These are phyloP conservation scores for Trichocomaceae sp. DNA, from an alignment of 2,329 filamentous ascomycete genomes.

Conservation along the genomic window DNA sequence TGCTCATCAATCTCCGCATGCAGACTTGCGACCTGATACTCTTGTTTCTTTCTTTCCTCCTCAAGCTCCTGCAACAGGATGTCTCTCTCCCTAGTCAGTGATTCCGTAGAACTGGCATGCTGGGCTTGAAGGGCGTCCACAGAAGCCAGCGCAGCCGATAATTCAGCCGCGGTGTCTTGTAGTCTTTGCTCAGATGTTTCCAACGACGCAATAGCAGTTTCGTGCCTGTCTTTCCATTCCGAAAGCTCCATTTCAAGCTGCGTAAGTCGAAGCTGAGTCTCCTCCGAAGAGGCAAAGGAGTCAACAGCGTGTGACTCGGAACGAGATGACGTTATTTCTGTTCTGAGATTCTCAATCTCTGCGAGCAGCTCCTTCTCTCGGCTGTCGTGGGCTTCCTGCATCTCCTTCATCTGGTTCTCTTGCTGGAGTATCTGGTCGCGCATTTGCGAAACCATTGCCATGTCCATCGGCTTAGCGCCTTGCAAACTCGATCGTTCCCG, in stretches of 20 bases:
- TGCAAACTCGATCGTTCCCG: conserved; percentile 88
- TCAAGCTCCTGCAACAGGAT: conserved; percentile 42
- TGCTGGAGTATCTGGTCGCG: conserved; percentile 82
- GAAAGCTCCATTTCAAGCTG: conserved; percentile 65
- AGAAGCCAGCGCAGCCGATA: conserved; percentile 60
- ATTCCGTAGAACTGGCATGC: conserved; percentile 29
- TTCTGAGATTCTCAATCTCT: conserved; percentile 59
- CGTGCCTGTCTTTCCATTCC: conserved; percentile 70
- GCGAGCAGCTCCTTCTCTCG: conserved; percentile 68
- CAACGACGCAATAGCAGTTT: conserved; percentile 62
- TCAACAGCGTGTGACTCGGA: not conserved
- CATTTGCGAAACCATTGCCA: conserved; percentile 80
- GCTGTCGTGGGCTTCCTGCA: conserved; percentile 65
- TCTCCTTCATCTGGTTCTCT: conserved; percentile 67
- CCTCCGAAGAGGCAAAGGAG: conserved; percentile 15
- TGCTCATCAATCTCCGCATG: conserved; percentile 75
- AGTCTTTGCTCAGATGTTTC: conserved; percentile 67
- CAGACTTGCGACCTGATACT: conserved; percentile 55
- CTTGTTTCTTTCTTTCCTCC: conserved; percentile 50
- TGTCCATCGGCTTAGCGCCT: conserved; percentile 72
- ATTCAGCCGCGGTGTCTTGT: conserved; percentile 61
- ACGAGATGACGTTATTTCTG: not conserved
- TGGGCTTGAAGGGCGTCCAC: conserved; percentile 43
- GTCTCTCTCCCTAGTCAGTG: conserved; percentile 29
- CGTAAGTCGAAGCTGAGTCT: conserved; percentile 54